Conservation (phyloP, 164 flowering plant species). For the Hamamelis virginiana region DNA sequence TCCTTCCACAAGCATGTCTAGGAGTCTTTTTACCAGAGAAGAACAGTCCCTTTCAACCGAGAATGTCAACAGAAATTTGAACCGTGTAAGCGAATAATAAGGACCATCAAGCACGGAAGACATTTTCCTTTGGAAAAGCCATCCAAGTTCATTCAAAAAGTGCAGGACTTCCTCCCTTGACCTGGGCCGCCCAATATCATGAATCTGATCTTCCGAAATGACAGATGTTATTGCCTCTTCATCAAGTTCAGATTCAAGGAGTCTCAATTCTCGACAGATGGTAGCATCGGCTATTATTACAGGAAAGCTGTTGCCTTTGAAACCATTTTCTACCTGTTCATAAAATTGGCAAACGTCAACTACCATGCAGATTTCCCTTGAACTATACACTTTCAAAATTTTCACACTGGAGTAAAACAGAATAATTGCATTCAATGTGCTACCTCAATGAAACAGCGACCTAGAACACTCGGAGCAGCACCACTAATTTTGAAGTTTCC, state of each 20-base stretch:
- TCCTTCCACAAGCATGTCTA: slow-evolving; percentile 59
- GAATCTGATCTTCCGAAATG: slow-evolving; percentile 32
- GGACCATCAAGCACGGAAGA: slow-evolving; percentile 26
- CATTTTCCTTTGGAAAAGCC: slow-evolving; percentile 73
- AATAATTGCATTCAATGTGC: neutral
- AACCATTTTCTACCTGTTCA: slow-evolving; percentile 82
- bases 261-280: slow-evolving; percentile 69
- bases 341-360: neutral
- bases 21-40: slow-evolving; percentile 57
- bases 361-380: neutral
- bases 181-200: slow-evolving; percentile 37
- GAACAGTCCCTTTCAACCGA: slow-evolving; percentile 76
- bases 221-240: slow-evolving; percentile 30
- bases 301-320: slow-evolving; percentile 81
- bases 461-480: slow-evolving; percentile 39
- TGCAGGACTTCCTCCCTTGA: slow-evolving; percentile 67
- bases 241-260: slow-evolving; percentile 64
- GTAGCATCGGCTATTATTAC: slow-evolving; percentile 73
- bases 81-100: slow-evolving; percentile 46
- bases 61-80: slow-evolving; percentile 66
- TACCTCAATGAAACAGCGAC: slow-evolving; percentile 95
- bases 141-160: slow-evolving; percentile 90
- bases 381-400: neutral
- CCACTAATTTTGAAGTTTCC: slow-evolving; percentile 45
- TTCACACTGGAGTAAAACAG: neutral